Conservation (phyloP, 805 yeast species). For the Saturnispora bothae region DNA sequence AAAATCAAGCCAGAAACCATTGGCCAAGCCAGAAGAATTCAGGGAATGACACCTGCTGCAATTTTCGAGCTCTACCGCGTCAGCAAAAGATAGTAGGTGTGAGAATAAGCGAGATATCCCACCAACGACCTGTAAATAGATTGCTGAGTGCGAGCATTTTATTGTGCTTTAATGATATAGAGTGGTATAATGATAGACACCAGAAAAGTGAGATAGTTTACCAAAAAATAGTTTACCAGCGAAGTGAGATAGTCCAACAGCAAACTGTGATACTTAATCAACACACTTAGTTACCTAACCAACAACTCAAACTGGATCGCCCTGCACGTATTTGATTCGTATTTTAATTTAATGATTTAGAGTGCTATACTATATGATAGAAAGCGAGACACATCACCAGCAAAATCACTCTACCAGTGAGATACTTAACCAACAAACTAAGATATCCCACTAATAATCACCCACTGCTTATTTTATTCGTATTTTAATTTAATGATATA, state of each 20-base stretch:
- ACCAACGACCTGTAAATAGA: background rate
- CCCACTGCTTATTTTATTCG: background rate
- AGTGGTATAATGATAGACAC: too few relatives aligned
- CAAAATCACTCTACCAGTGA: too few relatives aligned
- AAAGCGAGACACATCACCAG: too few relatives aligned
- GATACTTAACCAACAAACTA: too few relatives aligned
- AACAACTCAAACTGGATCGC: too few relatives aligned
- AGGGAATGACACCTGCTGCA: slow-evolving; percentile 93
- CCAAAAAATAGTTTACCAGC: too few relatives aligned
- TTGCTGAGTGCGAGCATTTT: background rate
- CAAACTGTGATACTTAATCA: too few relatives aligned
- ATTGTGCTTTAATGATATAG: background rate
- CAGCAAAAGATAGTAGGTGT: slow-evolving; percentile 20
- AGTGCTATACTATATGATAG: background rate
- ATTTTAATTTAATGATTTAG: background rate
- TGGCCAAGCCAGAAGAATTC: slow-evolving; percentile 91
- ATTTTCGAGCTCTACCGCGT: slow-evolving; percentile 65
- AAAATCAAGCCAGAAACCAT: slow-evolving; percentile 76
- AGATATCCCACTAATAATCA: too few relatives aligned
- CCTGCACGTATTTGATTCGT: background rate
- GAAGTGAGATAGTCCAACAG: too few relatives aligned
- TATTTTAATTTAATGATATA: background rate
- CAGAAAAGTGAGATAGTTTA: too few relatives aligned
- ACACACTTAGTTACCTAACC: too few relatives aligned
- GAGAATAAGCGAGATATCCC: background rate